A percentile compares a stretch with the other conserved stretches of the same genome.
phyloP scores from a whole-genome alignment of 108 stramenopile species.

The Cyclotella sp. region DNA sequence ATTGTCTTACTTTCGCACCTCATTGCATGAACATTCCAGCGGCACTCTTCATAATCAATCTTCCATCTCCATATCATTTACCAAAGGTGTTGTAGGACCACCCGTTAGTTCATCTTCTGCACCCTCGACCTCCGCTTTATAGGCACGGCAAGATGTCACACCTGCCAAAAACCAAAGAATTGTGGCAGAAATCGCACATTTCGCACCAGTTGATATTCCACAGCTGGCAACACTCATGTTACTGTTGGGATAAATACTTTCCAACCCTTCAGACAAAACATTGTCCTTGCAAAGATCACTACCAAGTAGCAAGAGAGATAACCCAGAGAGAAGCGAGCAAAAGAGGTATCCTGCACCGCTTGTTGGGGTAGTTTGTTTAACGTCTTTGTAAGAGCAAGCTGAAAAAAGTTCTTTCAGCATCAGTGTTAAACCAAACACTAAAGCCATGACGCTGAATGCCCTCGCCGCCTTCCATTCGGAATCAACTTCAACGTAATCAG shows the following conservation, averaged over 20 bases:
- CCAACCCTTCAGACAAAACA: constrained; percentile 2
- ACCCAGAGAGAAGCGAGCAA: constrained; percentile 41
- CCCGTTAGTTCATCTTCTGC: not conserved
- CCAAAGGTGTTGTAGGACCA: not conserved
- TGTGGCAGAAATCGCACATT: constrained; percentile 46
- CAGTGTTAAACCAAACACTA: constrained; percentile 40
- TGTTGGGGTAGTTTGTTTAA: not conserved
- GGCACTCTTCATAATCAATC: no score
- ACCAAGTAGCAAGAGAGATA: constrained; percentile 48
- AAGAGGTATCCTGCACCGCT: constrained; percentile 16
- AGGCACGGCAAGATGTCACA: constrained; percentile 2
- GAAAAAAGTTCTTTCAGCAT: constrained; percentile 25
- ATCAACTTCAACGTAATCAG: constrained; percentile 35
- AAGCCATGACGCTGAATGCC: constrained; percentile 42
- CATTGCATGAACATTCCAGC: no score
- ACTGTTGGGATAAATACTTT: not conserved
- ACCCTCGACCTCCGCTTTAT: not conserved
- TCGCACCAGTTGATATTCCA: constrained; percentile 34
- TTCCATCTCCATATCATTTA: not conserved
- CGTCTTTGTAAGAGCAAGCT: constrained; percentile 21
- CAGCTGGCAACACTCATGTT: not conserved
- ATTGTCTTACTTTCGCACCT: no score
- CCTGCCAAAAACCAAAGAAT: constrained; percentile 54
- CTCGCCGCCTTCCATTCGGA: constrained; percentile 44
- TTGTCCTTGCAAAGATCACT: constrained; percentile 51